Conservation (phyloP, 768 basidiomycete genomes). For the Cyclocybe cylindracea region DNA sequence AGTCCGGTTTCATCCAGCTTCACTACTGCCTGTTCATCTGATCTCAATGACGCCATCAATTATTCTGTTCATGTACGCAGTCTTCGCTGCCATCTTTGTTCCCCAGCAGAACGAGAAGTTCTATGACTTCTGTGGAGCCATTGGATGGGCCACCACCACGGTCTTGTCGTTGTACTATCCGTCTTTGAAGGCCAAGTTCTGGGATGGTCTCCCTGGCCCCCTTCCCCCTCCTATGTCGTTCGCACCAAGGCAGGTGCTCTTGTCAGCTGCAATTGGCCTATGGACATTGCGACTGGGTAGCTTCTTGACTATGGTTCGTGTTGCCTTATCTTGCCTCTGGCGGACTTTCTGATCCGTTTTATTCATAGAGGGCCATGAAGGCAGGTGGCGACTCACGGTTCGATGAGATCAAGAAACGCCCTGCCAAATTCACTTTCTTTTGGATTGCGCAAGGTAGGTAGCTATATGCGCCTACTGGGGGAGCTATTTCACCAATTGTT, state of each 20-base stretch:
- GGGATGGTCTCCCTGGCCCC: conserved; percentile 35
- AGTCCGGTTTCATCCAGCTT: conserved; percentile 5
- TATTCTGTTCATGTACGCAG: conserved; percentile 22
- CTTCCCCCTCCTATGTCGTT: conserved; percentile 48
- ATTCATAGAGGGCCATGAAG: conserved; percentile 39
- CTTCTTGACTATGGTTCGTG: conserved; percentile 54
- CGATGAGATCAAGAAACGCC: conserved; percentile 48
- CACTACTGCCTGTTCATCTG: neutral
- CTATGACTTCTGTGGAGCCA: conserved; percentile 66
- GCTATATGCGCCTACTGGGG: neutral
- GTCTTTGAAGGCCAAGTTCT: conserved; percentile 48
- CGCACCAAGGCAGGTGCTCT: conserved; percentile 60
- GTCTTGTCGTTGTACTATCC: conserved; percentile 66
- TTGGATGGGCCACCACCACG: conserved; percentile 67
- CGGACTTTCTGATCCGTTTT: neutral
- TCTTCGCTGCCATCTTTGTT: conserved; percentile 61
- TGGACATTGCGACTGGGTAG: conserved; percentile 67
- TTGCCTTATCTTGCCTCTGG: neutral
- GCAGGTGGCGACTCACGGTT: conserved; percentile 68
- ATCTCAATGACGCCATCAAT: neutral
- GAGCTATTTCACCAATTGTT: neutral
- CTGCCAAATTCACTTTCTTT: conserved; percentile 47
- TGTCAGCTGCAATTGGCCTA: conserved; percentile 55
- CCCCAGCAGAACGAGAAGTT: conserved; percentile 65
- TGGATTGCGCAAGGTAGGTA: conserved; percentile 63